Base-by-base conservation (phyloP, 176 grass and related monocot genomes). In the Saccharum spontaneum region DNA sequence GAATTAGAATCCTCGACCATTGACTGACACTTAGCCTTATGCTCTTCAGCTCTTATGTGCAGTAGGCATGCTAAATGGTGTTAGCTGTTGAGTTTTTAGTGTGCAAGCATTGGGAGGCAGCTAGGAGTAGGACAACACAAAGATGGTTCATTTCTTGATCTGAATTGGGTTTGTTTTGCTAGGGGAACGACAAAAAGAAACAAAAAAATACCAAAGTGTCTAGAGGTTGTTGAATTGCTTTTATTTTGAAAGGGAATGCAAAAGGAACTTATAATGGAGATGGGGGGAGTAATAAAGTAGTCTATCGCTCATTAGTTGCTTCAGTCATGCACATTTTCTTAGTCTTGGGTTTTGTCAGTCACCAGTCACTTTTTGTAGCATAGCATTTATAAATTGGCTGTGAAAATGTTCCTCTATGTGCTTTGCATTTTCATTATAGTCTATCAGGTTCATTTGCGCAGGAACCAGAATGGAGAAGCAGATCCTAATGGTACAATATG, bases 361-460 rank as follows among this genome's bases (percentile, higher is more conserved):
- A 63, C 33, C 23, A 20, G 15, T 31, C 26, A 46, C 62, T 37
- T 40, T 40, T 31, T 62, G 37, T 71, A 78, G 30, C 28, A 66
- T 67, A 31, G 0, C 18, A 49, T 36, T 48, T 33, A 87, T 33
- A 69, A 64, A 8, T 81, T 75, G 79, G 20, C 24, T 2, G 68
- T 49, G 64, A 79, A 28, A 65, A 75, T 82, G 43, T 63, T 34
- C 7, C 3, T 26, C 34, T 70, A 38, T 84, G 5, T 59, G 54
- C 14, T 79, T 81, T 86, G 75, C 67, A 88, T 82, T 90, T 86
- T 95, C 77, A 88, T 90, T 82, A 92, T 94, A 88, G 86, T 92
- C 80, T 91, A 87, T 84, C 90, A 96, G 97, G 82, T 94, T 84
- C 87, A 94, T 92, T 83, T 98, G 86, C 94, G 93, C 91, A 98